A percentile compares a stretch with the other conserved stretches of the same genome.
These are phyloP conservation scores for Trypanosoma caninum DNA, from an alignment of 208 protist species.

Conservation along the genomic window DNA sequence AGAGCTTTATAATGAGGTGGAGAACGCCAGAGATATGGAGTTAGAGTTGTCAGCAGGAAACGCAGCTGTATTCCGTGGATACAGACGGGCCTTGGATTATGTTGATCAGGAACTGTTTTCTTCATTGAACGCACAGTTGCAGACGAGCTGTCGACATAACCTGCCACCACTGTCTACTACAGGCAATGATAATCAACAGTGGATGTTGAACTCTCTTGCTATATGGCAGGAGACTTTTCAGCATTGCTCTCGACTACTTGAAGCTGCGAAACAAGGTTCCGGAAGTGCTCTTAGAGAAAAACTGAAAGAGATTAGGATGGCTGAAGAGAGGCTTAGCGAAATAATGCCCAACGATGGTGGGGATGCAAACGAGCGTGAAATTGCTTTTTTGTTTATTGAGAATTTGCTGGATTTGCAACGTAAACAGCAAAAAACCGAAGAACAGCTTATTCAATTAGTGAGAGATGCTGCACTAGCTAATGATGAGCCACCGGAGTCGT, in stretches of 20 bases:
- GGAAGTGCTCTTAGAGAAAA: background rate
- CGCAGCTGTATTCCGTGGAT: too few relatives aligned
- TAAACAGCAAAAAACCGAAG: constrained; percentile 1
- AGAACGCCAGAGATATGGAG: background rate
- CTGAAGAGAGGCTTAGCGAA: background rate
- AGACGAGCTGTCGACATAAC: background rate
- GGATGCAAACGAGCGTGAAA: constrained; percentile 3
- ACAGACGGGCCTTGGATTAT: constrained; percentile 1
- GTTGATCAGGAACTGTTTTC: constrained; percentile 8
- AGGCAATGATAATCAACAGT: constrained; percentile 7
- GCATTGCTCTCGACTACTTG: background rate
- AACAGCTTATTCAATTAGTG: background rate
- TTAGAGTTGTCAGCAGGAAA: background rate
- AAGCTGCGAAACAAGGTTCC: background rate
- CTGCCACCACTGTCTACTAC: background rate
- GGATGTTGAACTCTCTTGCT: constrained; percentile 12
- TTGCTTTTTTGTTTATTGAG: background rate
- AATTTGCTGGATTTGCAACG: constrained; percentile 10
- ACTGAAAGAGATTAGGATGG: background rate
- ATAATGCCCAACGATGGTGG: background rate
- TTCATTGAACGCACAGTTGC: background rate
- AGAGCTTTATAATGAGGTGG: constrained; percentile 9
- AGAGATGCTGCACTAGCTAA: constrained; percentile 1
- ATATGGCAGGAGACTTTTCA: constrained; percentile 12
- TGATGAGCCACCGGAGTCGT: constrained; percentile 2